These are phyloP conservation scores for Westerdykella sp. DNA, from an alignment of 2,329 filamentous ascomycete species.

Conservation along the genomic window DNA sequence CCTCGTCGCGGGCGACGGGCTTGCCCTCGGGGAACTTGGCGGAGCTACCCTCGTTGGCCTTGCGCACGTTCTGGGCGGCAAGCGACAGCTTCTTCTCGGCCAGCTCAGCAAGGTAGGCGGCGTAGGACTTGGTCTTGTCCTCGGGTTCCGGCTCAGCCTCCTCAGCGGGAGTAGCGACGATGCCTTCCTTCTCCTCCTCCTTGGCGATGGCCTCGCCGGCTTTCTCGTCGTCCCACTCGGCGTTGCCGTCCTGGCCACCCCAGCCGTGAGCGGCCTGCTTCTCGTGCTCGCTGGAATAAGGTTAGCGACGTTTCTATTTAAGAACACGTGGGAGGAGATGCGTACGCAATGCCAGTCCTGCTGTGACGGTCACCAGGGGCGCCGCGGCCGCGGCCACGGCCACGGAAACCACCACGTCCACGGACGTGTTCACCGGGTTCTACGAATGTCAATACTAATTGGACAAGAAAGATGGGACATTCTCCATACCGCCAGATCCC, in stretches of 20 bases:
- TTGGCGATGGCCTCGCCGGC: constrained; percentile 85
- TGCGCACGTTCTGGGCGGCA: constrained; percentile 64
- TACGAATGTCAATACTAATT: constrained; percentile 11
- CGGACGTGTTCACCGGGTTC: constrained; percentile 15
- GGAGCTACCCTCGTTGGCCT: constrained; percentile 88
- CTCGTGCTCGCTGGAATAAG: constrained; percentile 59
- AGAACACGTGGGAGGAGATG: not conserved
- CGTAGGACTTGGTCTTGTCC: constrained; percentile 86
- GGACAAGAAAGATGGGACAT: not conserved
- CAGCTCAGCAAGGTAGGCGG: constrained; percentile 75
- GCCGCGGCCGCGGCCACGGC: constrained; percentile 41
- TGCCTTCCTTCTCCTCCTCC: constrained; percentile 61
- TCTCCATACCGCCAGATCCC: constrained; percentile 33
- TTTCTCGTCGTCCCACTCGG: constrained; percentile 86
- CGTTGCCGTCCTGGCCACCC: constrained; percentile 74
- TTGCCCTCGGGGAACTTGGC: constrained; percentile 93
- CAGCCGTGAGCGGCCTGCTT: constrained; percentile 87
- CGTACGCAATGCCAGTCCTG: constrained; percentile 56
- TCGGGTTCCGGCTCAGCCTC: constrained; percentile 54
- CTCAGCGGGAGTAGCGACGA: constrained; percentile 40
- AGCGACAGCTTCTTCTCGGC: constrained; percentile 72
- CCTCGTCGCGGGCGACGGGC: constrained; percentile 50
- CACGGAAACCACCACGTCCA: constrained; percentile 44
- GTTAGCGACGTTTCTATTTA: not conserved
- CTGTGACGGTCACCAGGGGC: constrained; percentile 57